These are phyloP conservation scores for Botrytis pseudocinerea DNA, from an alignment of 2,329 filamentous ascomycete species.

Conservation along the genomic window DNA sequence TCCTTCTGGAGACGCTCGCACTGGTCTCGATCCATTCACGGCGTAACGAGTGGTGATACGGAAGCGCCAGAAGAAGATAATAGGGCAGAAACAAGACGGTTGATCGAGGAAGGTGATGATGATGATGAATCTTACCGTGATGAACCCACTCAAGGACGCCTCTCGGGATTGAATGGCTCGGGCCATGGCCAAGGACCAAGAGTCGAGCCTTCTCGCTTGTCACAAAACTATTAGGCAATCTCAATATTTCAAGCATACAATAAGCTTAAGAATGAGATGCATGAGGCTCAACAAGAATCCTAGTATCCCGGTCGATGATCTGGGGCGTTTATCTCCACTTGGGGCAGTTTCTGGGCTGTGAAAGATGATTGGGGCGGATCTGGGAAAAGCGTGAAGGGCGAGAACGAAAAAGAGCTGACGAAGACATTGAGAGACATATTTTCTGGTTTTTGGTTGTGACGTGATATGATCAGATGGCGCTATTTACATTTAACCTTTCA, in stretches of 20 bases:
- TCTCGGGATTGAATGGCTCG: constrained; percentile 7
- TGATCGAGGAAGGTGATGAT: constrained; percentile 34
- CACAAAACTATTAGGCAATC: constrained; percentile 12
- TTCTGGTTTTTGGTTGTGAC: background rate
- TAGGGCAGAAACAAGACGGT: constrained; percentile 30
- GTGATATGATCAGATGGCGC: constrained; percentile 16
- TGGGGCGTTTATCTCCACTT: constrained; percentile 18
- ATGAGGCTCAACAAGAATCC: constrained; percentile 16
- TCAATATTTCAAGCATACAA: background rate
- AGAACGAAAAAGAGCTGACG: background rate
- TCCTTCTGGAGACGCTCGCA: constrained; percentile 31
- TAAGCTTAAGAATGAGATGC: constrained; percentile 2
- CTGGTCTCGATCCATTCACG: constrained; percentile 29
- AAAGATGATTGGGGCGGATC: constrained; percentile 4
- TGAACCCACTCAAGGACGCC: constrained; percentile 25
- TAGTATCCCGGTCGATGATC: background rate
- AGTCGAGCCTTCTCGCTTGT: constrained; percentile 35
- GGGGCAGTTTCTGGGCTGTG: background rate
- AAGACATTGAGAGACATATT: background rate
- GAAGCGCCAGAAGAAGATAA: constrained; percentile 29
- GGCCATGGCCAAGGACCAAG: constrained; percentile 30
- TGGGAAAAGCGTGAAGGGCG: background rate
- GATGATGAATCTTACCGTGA: constrained; percentile 32
- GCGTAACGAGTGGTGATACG: constrained; percentile 16
- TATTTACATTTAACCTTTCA: background rate